phyloP scores from a whole-genome alignment of 345 rosid genomes.

The Gossypium mustelinum region DNA sequence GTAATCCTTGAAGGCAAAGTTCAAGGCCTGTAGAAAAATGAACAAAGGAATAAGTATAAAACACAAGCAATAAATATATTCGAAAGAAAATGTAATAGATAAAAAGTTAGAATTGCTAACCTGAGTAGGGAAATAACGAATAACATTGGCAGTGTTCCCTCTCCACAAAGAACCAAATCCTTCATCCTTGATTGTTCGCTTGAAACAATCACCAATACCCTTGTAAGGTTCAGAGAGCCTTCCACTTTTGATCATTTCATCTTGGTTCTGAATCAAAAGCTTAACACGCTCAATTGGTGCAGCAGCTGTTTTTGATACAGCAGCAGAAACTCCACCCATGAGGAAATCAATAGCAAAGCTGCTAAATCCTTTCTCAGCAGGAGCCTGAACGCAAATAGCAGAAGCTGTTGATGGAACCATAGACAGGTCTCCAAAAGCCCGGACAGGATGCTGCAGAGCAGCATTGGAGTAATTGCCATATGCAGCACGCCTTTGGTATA shows the following conservation, averaged over 20 bases:
- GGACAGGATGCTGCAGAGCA: constrained; percentile 43
- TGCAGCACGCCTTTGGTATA: constrained; percentile 46
- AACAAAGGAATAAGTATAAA: background rate
- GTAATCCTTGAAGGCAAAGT: constrained; percentile 91
- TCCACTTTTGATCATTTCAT: constrained; percentile 74
- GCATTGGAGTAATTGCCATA: constrained; percentile 66
- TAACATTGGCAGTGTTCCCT: constrained; percentile 87
- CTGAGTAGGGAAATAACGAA: constrained; percentile 93
- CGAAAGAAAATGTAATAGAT: background rate
- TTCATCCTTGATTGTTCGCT: constrained; percentile 59
- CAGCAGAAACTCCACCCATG: constrained; percentile 90
- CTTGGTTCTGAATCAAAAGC: constrained; percentile 86
- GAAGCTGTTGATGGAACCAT: constrained; percentile 41
- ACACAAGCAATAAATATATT: background rate
- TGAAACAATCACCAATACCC: constrained; percentile 75
- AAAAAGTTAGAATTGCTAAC: constrained; percentile 16
- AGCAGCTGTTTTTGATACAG: constrained; percentile 70
- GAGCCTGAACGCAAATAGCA: constrained; percentile 56
- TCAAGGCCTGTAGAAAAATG: constrained; percentile 55
- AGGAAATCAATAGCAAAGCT: constrained; percentile 69
- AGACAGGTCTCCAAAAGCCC: constrained; percentile 30
- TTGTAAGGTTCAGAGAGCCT: constrained; percentile 80
- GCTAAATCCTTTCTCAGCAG: constrained; percentile 64
- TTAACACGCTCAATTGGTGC: constrained; percentile 89
- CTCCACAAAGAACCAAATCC: constrained; percentile 72